Evolutionary conservation across 352 stramenopile species (phyloP).

Genomic region (Globisporangium takayamanum): DNA sequence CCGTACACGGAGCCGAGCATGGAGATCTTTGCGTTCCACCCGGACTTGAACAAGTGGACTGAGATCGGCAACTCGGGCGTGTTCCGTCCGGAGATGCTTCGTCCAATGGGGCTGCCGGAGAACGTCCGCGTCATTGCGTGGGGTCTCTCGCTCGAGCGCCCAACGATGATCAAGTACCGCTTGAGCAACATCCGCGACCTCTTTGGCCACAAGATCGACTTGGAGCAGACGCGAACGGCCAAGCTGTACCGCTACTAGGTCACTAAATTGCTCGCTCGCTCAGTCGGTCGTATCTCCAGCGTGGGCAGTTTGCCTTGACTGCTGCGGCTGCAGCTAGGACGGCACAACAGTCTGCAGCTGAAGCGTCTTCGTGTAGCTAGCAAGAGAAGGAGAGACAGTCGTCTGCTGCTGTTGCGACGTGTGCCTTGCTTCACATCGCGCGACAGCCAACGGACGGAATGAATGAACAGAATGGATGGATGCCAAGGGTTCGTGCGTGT

Average conservation of each 20-base stretch:
- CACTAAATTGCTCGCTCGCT: neutral
- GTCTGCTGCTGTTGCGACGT: too few species aligned
- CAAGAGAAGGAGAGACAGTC: too few species aligned
- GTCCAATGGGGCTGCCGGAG: conserved; percentile 97
- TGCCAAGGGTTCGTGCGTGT: too few species aligned
- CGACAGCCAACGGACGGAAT: too few species aligned
- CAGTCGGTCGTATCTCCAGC: neutral
- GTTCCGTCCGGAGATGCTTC: conserved; percentile 99
- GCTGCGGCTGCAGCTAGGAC: neutral
- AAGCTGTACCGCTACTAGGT: conserved; percentile 82
- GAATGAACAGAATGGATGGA: too few species aligned
- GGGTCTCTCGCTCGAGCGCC: conserved; percentile 97
- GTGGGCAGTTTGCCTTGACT: neutral
- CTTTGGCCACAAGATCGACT: conserved; percentile 99
- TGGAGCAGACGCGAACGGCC: conserved; percentile 93
- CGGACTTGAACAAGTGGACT: conserved; percentile 99
- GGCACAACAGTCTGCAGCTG: too few species aligned
- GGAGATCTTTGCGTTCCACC: conserved; percentile 99
- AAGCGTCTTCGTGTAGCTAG: too few species aligned
- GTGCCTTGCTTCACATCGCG: too few species aligned
- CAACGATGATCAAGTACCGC: conserved; percentile 99
- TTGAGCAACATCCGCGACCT: conserved; percentile 99
- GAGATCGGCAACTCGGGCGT: conserved; percentile 99
- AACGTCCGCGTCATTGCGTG: conserved; percentile 99
- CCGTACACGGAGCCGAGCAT: conserved; percentile 99